Percentiles rank a stretch among this genome's conserved stretches.
Evolutionary conservation across 2,329 filamentous ascomycete genomes (phyloP).

Genomic region (Botrytis pseudocinerea): DNA sequence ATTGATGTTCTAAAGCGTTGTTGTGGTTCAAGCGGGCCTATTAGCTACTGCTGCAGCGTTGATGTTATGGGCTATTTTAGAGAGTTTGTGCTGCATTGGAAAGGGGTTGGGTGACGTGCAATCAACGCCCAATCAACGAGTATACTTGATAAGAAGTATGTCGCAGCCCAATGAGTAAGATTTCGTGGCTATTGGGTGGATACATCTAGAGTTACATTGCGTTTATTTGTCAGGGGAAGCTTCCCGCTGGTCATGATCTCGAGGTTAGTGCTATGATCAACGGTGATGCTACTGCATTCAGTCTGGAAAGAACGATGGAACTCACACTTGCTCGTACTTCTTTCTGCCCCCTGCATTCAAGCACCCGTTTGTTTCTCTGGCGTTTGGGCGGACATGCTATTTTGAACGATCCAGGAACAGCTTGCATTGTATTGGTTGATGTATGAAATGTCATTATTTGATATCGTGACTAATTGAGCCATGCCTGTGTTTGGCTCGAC

Average conservation of each 20-base stretch:
- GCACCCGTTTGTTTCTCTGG: background rate
- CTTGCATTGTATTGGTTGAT: background rate
- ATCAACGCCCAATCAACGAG: background rate
- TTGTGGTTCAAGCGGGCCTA: background rate
- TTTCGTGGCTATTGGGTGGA: background rate
- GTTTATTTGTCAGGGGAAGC: background rate
- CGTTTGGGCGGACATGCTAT: background rate
- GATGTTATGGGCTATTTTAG: background rate
- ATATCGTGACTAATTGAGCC: background rate
- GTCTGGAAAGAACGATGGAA: background rate
- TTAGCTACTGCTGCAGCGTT: background rate
- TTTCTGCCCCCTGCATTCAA: background rate
- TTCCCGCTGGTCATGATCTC: background rate
- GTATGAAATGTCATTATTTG: background rate
- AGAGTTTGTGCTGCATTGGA: background rate
- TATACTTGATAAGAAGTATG: background rate
- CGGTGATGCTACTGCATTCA: background rate
- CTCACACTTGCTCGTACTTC: constrained; percentile 7
- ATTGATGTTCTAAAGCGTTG: background rate
- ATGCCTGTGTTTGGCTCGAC: background rate
- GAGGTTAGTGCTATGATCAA: background rate
- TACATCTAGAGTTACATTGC: background rate
- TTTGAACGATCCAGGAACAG: background rate
- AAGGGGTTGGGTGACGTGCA: background rate
- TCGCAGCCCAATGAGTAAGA: background rate